Conservation (phyloP, 2,329 filamentous ascomycete species). For the Blastomyces emzantsi region DNA sequence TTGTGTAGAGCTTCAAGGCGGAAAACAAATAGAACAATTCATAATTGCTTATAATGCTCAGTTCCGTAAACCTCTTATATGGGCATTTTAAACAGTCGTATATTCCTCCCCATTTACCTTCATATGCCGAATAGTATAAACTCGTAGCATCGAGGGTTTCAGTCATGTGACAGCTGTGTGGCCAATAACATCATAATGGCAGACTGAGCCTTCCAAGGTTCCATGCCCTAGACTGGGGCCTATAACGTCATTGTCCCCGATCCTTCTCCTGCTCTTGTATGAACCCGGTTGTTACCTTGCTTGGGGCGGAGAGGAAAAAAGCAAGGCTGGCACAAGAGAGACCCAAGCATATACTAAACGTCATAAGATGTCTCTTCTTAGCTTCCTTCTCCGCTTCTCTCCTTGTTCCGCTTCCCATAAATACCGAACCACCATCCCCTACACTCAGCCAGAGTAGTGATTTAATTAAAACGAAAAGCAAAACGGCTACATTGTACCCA, state of each 20-base stretch:
- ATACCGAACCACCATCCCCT: neutral
- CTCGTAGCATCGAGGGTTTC: neutral
- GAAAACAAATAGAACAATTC: neutral
- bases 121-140: neutral
- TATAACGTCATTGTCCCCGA: slow-evolving; percentile 4
- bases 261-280: neutral
- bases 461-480: neutral
- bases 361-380: neutral
- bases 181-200: neutral
- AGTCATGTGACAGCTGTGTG: neutral
- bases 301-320: neutral
- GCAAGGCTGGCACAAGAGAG: neutral
- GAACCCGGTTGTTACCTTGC: neutral
- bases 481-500: neutral
- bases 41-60: neutral
- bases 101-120: no score
- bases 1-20: neutral
- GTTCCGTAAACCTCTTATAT: no score
- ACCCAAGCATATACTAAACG: neutral
- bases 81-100: no score
- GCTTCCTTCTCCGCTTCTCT: neutral
- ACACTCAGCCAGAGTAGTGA: neutral
- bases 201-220: neutral
- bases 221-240: neutral
- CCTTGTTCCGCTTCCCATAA: neutral